These are phyloP conservation scores for Fagus crenata DNA, from an alignment of 306 rosid species.

Conservation along the genomic window DNA sequence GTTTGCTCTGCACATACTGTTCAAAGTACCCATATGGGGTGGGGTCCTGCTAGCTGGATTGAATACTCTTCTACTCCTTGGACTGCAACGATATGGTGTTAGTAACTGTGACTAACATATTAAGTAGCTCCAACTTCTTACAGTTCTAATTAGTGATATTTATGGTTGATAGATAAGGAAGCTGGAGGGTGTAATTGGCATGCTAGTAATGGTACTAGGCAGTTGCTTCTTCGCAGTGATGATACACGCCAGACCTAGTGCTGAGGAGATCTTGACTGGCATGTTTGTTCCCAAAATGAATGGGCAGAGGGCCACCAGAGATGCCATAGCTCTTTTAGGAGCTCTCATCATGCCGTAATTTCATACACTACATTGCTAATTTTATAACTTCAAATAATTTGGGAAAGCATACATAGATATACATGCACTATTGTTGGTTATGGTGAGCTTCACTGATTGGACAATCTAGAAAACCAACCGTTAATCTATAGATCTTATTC, in stretches of 20 bases:
- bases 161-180: slow-evolving; percentile 18
- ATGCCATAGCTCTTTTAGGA: slow-evolving; percentile 25
- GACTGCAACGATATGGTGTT: slow-evolving; percentile 24
- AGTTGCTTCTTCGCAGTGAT: slow-evolving; percentile 26
- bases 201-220: slow-evolving; percentile 7
- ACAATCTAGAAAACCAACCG: no score
- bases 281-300: slow-evolving; percentile 16
- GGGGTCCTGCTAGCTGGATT: slow-evolving; percentile 27
- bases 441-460: no score
- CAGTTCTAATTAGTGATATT: background rate
- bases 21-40: slow-evolving; percentile 21
- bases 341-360: slow-evolving; percentile 28
- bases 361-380: background rate
- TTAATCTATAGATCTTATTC: no score
- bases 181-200: slow-evolving; percentile 11
- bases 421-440: no score
- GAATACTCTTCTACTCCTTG: slow-evolving; percentile 24
- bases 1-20: slow-evolving; percentile 18
- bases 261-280: slow-evolving; percentile 5
- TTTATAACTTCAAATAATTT: background rate
- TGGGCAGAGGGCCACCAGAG: background rate
- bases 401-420: background rate
- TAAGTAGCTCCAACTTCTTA: background rate
- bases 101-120: background rate
- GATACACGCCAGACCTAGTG: background rate